These are phyloP conservation scores for Monascus ruber DNA, from an alignment of 2,329 filamentous ascomycete genomes.

Conservation along the genomic window DNA sequence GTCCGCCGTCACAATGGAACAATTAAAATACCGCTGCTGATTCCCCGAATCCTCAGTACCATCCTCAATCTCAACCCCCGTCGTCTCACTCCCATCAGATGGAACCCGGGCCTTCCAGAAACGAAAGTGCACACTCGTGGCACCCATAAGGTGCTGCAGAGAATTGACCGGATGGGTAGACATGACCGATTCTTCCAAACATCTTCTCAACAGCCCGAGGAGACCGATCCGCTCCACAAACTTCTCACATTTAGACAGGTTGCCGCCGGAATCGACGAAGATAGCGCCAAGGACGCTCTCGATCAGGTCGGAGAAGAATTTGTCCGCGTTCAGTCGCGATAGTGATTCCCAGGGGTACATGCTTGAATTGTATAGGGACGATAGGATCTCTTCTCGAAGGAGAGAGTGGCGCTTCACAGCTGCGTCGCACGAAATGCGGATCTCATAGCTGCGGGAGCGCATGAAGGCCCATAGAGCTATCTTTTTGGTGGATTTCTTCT, in stretches of 20 bases:
- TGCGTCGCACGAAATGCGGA: slow-evolving; percentile 8
- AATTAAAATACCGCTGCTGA: no score
- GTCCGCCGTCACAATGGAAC: slow-evolving; percentile 2
- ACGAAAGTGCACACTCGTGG: slow-evolving; percentile 6
- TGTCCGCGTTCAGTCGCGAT: slow-evolving; percentile 52
- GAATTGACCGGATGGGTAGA: slow-evolving; percentile 54
- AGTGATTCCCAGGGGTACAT: slow-evolving; percentile 70
- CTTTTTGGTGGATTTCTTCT: slow-evolving; percentile 9
- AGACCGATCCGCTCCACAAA: slow-evolving; percentile 58
- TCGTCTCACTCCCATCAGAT: no score
- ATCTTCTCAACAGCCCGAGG: slow-evolving; percentile 47
- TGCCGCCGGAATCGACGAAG: slow-evolving; percentile 63
- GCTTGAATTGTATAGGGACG: slow-evolving; percentile 38
- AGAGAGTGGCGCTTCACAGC: slow-evolving; percentile 33
- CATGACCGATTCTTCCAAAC: slow-evolving; percentile 48
- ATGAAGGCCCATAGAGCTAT: slow-evolving; percentile 59
- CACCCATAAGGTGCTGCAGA: slow-evolving; percentile 46
- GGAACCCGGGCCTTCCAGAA: background rate
- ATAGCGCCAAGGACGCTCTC: slow-evolving; percentile 73
- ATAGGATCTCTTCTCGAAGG: slow-evolving; percentile 39
- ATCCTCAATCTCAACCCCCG: no score
- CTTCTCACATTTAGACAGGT: slow-evolving; percentile 45
- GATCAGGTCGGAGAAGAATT: slow-evolving; percentile 74
- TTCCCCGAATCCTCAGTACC: no score
- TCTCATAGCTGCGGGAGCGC: slow-evolving; percentile 26